Evolutionary conservation across 2,329 filamentous ascomycete genomes (phyloP), one percentile per base, ranked within the genome.

Genomic region (Blastomyces emzantsi): DNA sequence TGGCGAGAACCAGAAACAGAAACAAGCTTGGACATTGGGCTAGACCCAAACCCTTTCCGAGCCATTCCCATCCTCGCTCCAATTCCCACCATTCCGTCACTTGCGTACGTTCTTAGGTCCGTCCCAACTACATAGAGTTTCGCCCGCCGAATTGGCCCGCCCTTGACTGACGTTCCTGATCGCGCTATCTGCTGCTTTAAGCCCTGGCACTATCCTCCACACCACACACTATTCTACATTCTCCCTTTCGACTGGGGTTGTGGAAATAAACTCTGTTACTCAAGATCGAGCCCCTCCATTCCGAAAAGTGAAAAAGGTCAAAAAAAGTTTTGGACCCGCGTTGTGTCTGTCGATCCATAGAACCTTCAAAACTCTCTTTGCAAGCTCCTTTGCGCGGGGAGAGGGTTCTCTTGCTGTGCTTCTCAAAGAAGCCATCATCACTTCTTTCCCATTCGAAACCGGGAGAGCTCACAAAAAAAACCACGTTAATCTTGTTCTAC

Each of bases 121-220:
- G n/a, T 41, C 55, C 55, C 36, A 58, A 25, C 39, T 15, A n/a
- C 55, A 41, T 58, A 41, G 55, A 58, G 33, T 58, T 58, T 58
- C 36, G 55, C 55, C 55, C 55, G 55, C 36, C 55, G 55, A 58
- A 43, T 43, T 43, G 36, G 55, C 55, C 36, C 36, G 55, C 55
- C 55, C 55, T 43, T 58, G 28, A 30, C 43, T 58, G 28, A 58
- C 36, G 55, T 58, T 58, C 55, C 55, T 58, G 55, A 58, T 58
- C 55, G 55, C 55, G 55, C 55, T 58, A 58, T 58, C 55, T 58
- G 55, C 55, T 58, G 55, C 55, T 43, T 58, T 58, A 58, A 58
- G 33, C 55, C 55, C 55, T 56, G 55, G n/a, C 30, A 22, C 30
- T 39, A 39, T 56, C 19, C 22, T 58, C 54, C n/a, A 36, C 33